Conservation (phyloP, 345 rosid species). For the Rhodamnia argentea region DNA sequence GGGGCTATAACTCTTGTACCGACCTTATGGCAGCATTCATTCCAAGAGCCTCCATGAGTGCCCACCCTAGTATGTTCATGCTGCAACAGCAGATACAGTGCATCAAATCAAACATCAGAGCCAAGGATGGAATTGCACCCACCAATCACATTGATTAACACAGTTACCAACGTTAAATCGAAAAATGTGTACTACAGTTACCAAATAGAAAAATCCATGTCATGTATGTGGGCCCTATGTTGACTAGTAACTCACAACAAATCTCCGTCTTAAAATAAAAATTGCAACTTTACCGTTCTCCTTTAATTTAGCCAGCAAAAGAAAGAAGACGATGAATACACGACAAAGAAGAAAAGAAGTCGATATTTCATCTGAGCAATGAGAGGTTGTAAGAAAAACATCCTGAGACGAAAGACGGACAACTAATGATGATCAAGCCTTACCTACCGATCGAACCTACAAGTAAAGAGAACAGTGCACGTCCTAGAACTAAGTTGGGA, state of each 20-base stretch:
- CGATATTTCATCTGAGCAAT: not conserved
- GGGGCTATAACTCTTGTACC: not conserved
- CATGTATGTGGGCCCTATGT: not conserved
- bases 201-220: not conserved
- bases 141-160: not conserved
- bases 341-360: not conserved
- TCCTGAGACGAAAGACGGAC: not conserved
- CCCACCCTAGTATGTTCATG: conserved; percentile 85
- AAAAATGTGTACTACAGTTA: not conserved
- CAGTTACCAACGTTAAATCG: not conserved
- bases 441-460: not conserved
- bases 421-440: not conserved
- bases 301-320: not conserved
- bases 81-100: conserved; percentile 7
- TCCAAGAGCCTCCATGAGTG: conserved; percentile 68
- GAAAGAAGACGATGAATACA: not conserved
- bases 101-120: not conserved
- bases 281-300: not conserved
- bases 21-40: conserved; percentile 84
- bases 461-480: not conserved
- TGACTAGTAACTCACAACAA: not conserved
- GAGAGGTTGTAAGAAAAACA: not conserved
- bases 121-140: not conserved
- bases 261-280: not conserved
- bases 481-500: not conserved